Evolutionary conservation across 75 land plant genomes (phyloP), one percentile per base, ranked within the genome.

Genomic region (Sequoia sempervirens): DNA sequence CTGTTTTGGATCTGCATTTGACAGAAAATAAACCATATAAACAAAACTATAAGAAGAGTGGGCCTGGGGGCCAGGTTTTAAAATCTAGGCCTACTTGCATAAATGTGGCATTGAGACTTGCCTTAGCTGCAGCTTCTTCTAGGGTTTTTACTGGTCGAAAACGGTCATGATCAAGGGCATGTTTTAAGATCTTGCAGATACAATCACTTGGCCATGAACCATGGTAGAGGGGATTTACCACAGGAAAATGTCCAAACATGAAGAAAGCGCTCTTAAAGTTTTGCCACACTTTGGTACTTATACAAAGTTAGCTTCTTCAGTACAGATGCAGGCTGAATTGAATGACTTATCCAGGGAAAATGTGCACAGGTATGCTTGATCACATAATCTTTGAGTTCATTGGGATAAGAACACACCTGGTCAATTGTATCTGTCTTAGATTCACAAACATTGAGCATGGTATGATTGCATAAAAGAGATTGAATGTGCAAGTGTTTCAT

Each of bases 321-420:
- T 88, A 45, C 96, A 90, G 70, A 97, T 95, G 98, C 95, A 96
- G 47, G 90, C 95, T 41, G 93, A 95, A 37, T 80, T 94, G 61
- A 92, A 85, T 80, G 92, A 95, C 5, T 81, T 97, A 12, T 89
- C 99, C n/a, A 86, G 89, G 75, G 98, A 94, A 97, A 83, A 81
- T 96, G 36, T 84, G 93, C 45, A 96, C 96, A 32, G 99, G 98
- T 75, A 92, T 94, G 96, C 92, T 97, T 74, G 98, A 97, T 84
- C 98, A 96, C 91, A 92, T 96, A 58, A 91, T 92, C 26, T 89
- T 91, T 18, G 95, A 93, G 43, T 87, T 86, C 38, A 75, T 85
- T 86, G 96, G 96, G 68, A 85, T 90, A 32, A 89, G 88, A 86
- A 80, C 87, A 54, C 89, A 93, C 11, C 87, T 96, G 69, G 87